Evolutionary conservation across 2,329 filamentous ascomycete species (phyloP).

Genomic region (Didymella exigua): DNA sequence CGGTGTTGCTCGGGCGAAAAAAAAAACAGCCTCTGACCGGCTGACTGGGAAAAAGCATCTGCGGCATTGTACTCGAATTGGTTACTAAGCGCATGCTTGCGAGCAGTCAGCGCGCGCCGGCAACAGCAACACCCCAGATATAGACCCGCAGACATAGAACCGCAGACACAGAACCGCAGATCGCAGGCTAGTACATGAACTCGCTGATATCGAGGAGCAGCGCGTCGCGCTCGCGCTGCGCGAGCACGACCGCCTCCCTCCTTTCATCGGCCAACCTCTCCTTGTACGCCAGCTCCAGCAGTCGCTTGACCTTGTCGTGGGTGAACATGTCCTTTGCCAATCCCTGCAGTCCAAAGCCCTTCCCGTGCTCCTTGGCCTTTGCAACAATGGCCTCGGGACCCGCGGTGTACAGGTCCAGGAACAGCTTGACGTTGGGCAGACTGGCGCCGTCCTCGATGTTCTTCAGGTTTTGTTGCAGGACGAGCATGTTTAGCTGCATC

Average conservation of each 20-base stretch:
- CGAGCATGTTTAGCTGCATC: slow-evolving; percentile 91
- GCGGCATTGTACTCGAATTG: not conserved
- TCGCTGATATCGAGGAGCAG: slow-evolving; percentile 73
- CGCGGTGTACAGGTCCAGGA: slow-evolving; percentile 70
- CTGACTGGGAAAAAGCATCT: not conserved
- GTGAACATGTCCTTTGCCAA: slow-evolving; percentile 40
- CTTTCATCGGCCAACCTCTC: slow-evolving; percentile 67
- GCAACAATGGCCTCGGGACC: slow-evolving; percentile 70
- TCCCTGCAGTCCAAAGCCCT: slow-evolving; percentile 33
- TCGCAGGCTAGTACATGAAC: slow-evolving; percentile 62
- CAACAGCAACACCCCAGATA: no score
- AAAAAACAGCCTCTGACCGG: not conserved
- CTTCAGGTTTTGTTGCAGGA: slow-evolving; percentile 95
- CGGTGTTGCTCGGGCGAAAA: not conserved
- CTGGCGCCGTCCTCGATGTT: slow-evolving; percentile 78
- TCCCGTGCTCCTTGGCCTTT: slow-evolving; percentile 59
- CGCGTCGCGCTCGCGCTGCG: slow-evolving; percentile 72
- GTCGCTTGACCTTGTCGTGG: slow-evolving; percentile 48
- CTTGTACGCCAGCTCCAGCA: slow-evolving; percentile 51
- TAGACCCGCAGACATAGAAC: no score
- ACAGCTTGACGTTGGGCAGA: slow-evolving; percentile 67
- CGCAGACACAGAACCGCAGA: no score
- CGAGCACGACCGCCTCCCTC: slow-evolving; percentile 67
- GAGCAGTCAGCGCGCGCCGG: not conserved
- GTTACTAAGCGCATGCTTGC: not conserved